These are phyloP conservation scores for Cadophora sp. DNA, from an alignment of 2,329 filamentous ascomycete species.

Conservation along the genomic window DNA sequence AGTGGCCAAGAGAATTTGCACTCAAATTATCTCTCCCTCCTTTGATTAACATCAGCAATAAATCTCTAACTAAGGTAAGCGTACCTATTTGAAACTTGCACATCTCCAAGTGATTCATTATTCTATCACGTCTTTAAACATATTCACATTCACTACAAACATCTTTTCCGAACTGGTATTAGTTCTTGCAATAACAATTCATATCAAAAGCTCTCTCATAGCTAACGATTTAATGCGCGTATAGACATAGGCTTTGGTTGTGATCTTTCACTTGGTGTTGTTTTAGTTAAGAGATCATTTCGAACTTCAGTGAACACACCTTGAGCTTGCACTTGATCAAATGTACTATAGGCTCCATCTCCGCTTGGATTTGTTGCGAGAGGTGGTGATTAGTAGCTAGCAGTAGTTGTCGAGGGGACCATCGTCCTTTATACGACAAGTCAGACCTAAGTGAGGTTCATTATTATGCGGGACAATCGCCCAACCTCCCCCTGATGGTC, in stretches of 20 bases:
- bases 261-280: neutral
- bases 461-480: neutral
- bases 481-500: constrained; percentile 5
- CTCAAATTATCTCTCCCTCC: no score
- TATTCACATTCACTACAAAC: neutral
- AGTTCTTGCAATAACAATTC: neutral
- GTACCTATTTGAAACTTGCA: neutral
- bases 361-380: no score
- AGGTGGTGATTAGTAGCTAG: no score
- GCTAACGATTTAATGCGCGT: neutral
- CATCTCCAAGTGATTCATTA: neutral
- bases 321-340: neutral
- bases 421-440: no score
- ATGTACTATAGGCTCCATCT: neutral
- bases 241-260: neutral
- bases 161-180: neutral
- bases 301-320: neutral
- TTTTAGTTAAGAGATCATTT: neutral
- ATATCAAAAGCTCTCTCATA: neutral
- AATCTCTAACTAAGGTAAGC: neutral
- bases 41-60: neutral
- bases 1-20: no score
- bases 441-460: no score
- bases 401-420: no score
- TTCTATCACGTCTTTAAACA: neutral